These are phyloP conservation scores for Saprolegnia diclina DNA, from an alignment of 352 stramenopile genomes.

Conservation along the genomic window DNA sequence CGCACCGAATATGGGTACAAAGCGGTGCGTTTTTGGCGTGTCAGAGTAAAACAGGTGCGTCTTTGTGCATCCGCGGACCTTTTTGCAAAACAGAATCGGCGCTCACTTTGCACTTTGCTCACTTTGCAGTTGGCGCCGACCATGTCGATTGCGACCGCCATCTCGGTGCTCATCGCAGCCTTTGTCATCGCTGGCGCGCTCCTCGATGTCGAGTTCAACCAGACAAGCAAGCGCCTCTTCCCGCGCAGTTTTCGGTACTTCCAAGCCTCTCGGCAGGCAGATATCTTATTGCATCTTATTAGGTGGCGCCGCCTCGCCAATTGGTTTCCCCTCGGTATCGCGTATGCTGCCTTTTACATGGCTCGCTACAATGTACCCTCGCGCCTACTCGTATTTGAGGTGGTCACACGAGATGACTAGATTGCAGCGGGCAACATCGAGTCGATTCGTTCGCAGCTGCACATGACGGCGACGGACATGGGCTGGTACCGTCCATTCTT, in stretches of 20 bases:
- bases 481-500: conserved; percentile 40
- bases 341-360: conserved; percentile 77
- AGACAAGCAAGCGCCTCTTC: conserved; percentile 45
- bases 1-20: neutral
- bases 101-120: neutral
- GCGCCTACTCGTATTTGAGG: neutral
- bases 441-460: conserved; percentile 42
- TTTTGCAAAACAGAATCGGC: neutral
- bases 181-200: conserved; percentile 50
- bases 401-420: neutral
- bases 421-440: conserved; percentile 57
- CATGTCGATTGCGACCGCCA: conserved; percentile 42
- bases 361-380: conserved; percentile 52
- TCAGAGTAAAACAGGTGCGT: neutral
- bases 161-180: conserved; percentile 50
- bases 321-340: conserved; percentile 69
- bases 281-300: conserved; percentile 7
- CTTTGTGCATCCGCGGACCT: neutral
- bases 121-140: neutral
- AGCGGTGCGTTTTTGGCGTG: neutral
- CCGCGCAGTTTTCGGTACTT: conserved; percentile 51
- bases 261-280: neutral
- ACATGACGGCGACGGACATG: conserved; percentile 65
- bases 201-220: conserved; percentile 62
- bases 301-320: conserved; percentile 65